These are phyloP conservation scores for Nakaseomyces delphensis DNA, from an alignment of 1,139 yeast species.

Conservation along the genomic window DNA sequence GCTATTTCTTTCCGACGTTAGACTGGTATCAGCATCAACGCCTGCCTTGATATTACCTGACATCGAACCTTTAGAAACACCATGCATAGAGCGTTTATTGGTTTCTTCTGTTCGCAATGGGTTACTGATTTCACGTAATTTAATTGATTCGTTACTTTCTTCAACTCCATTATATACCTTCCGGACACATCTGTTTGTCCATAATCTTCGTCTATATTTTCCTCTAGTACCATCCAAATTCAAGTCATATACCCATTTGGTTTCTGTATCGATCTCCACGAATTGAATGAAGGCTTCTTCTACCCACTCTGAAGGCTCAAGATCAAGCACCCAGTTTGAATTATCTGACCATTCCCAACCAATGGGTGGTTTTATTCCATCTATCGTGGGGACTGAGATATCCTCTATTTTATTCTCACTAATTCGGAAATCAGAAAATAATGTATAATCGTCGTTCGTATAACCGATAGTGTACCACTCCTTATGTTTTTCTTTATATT, in stretches of 20 bases:
- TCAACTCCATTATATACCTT: slow-evolving; percentile 10
- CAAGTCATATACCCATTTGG: slow-evolving; percentile 71
- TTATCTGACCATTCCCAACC: slow-evolving; percentile 46
- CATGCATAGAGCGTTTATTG: slow-evolving; percentile 11
- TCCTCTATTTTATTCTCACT: slow-evolving; percentile 21
- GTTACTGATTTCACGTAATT: slow-evolving; percentile 14
- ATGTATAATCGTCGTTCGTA: slow-evolving; percentile 46
- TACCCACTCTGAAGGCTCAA: slow-evolving; percentile 54
- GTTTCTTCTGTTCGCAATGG: slow-evolving; percentile 15
- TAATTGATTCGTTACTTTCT: slow-evolving; percentile 9
- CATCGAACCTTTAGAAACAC: slow-evolving; percentile 22
- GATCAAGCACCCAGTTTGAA: slow-evolving; percentile 51
- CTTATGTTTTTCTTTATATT: slow-evolving; percentile 39
- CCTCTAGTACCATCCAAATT: slow-evolving; percentile 26
- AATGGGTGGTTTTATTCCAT: slow-evolving; percentile 44
- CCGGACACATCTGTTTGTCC: slow-evolving; percentile 39
- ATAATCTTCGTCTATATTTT: slow-evolving; percentile 44
- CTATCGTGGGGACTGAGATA: slow-evolving; percentile 29
- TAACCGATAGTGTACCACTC: slow-evolving; percentile 58
- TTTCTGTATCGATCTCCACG: slow-evolving; percentile 54
- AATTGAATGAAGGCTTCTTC: slow-evolving; percentile 43
- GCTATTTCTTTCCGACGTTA: neutral
- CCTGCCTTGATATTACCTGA: slow-evolving; percentile 14
- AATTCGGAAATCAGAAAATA: slow-evolving; percentile 34
- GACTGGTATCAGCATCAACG: neutral